phyloP scores from a whole-genome alignment of 331 rosid genomes.

The Ulmus americana region DNA sequence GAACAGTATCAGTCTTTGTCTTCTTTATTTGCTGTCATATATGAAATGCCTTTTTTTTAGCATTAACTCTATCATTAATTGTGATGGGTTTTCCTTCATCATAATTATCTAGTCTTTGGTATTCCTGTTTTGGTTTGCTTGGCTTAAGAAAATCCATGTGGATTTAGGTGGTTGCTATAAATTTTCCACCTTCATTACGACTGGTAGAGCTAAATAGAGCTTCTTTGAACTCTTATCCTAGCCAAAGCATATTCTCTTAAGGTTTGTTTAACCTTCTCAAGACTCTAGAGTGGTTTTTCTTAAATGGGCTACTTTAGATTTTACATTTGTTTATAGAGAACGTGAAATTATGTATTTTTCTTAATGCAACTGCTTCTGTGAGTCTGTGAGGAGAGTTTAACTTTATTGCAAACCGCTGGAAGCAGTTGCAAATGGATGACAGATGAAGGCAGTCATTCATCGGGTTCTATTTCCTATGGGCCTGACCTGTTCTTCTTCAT shows the following conservation, averaged over 20 bases:
- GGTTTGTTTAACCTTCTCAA: not conserved
- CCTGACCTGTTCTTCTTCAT: conserved; percentile 2
- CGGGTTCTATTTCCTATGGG: conserved; percentile 1
- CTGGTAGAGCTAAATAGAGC: not conserved
- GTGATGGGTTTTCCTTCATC: conserved; percentile 7
- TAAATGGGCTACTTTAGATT: not conserved
- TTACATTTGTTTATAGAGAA: not conserved
- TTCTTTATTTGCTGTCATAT: conserved; percentile 26
- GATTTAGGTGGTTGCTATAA: too few relatives aligned
- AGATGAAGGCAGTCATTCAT: not conserved
- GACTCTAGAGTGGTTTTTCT: conserved; percentile 6
- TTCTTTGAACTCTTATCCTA: conserved; percentile 5
- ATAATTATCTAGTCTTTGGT: conserved; percentile 4
- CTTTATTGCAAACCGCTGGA: conserved; percentile 5
- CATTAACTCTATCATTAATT: conserved; percentile 1
- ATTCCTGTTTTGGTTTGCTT: conserved; percentile 4
- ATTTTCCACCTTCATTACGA: too few relatives aligned
- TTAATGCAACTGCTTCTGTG: not conserved
- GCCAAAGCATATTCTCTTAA: conserved; percentile 8
- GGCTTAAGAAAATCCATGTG: not conserved
- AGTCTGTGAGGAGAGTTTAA: not conserved
- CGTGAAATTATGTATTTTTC: not conserved
- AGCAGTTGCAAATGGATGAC: conserved; percentile 5
- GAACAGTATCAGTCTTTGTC: conserved; percentile 35
- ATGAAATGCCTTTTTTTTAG: conserved; percentile 15